Conservation (phyloP, 768 basidiomycete species). For the Sutorius australiensis region DNA sequence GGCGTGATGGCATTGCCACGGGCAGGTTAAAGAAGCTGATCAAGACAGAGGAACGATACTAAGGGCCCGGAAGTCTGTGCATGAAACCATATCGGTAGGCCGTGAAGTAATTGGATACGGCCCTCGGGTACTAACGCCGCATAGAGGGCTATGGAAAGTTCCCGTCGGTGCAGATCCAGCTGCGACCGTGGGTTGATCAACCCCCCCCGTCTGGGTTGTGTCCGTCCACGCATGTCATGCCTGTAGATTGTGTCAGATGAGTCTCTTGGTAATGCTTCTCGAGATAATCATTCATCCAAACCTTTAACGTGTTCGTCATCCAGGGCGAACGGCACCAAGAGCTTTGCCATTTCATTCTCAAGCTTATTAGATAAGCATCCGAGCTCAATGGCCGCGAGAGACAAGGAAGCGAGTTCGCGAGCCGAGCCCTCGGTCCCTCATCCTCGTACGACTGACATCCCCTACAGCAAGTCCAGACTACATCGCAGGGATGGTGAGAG, state of each 20-base stretch:
- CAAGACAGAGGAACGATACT: constrained; percentile 14
- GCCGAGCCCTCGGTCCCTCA: constrained; percentile 12
- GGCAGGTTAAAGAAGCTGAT: constrained; percentile 29
- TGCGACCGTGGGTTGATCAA: constrained; percentile 25
- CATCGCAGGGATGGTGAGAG: not conserved
- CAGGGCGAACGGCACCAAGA: constrained; percentile 6
- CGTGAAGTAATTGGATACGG: constrained; percentile 31
- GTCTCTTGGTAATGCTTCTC: constrained; percentile 12
- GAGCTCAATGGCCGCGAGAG: constrained; percentile 21
- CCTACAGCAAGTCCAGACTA: constrained; percentile 3
- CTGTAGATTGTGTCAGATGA: constrained; percentile 18
- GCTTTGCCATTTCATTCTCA: constrained; percentile 16
- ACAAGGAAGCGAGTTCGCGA: not conserved
- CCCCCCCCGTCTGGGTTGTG: constrained; percentile 12
- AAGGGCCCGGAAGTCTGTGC: constrained; percentile 31
- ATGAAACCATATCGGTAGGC: constrained; percentile 31
- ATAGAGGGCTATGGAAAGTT: constrained; percentile 23
- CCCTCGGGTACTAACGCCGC: constrained; percentile 34
- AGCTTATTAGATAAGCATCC: constrained; percentile 32
- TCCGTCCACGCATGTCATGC: constrained; percentile 1
- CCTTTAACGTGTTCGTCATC: constrained; percentile 16
- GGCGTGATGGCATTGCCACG: constrained; percentile 31
- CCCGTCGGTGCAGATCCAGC: constrained; percentile 26
- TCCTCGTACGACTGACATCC: constrained; percentile 16
- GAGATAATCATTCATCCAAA: constrained; percentile 20